Conservation (phyloP, 495 filamentous ascomycete genomes). For the Chlorociboria aeruginascens region DNA sequence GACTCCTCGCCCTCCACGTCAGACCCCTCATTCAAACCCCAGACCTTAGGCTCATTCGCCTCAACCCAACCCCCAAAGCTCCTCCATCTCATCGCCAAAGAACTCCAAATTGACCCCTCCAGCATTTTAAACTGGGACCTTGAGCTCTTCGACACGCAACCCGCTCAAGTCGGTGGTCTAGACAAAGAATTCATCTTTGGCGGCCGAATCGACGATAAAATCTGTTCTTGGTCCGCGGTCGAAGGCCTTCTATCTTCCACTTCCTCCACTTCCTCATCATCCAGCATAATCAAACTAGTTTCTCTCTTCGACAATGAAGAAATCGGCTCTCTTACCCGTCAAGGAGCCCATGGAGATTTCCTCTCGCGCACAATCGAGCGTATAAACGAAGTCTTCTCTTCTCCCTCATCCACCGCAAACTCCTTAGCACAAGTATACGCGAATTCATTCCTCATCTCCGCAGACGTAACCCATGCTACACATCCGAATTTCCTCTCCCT, state of each 20-base stretch:
- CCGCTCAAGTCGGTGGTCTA: conserved; percentile 70
- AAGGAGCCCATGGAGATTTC: conserved; percentile 85
- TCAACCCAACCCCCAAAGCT: conserved; percentile 73
- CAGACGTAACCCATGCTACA: conserved; percentile 87
- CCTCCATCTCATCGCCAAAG: conserved; percentile 65
- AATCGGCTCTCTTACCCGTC: conserved; percentile 79
- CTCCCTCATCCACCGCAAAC: conserved; percentile 43
- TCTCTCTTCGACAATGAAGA: conserved; percentile 95
- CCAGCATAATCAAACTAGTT: conserved; percentile 60
- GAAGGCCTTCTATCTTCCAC: conserved; percentile 66
- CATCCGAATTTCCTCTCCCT: conserved; percentile 81
- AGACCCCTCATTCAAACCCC: conserved; percentile 29
- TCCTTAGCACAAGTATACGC: conserved; percentile 75
- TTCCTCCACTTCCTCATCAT: conserved; percentile 15
- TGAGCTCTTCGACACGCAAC: conserved; percentile 89
- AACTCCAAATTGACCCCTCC: conserved; percentile 59
- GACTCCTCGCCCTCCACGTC: conserved; percentile 42
- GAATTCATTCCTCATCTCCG: conserved; percentile 83
- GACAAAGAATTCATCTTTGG: conserved; percentile 94
- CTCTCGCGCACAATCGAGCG: conserved; percentile 69
- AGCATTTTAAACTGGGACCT: conserved; percentile 91
- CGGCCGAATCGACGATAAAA: conserved; percentile 91
- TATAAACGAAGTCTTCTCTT: conserved; percentile 57
- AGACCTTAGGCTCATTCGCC: conserved; percentile 48
- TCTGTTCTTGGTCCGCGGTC: conserved; percentile 87